Evolutionary conservation across 768 basidiomycete genomes (phyloP).

Genomic region (Lactarius trivialis): DNA sequence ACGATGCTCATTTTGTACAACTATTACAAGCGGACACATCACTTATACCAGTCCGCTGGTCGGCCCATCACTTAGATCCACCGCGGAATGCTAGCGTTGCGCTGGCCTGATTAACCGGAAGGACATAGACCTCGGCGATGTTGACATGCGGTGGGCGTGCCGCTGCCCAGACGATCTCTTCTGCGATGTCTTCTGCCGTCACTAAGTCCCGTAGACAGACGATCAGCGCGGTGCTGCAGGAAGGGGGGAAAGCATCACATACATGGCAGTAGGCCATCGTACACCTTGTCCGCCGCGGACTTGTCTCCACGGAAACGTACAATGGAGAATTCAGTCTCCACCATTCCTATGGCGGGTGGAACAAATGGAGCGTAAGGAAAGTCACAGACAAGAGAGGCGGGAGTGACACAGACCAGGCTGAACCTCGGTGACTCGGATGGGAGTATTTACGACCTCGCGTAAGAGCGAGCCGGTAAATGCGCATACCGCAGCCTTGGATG

Average conservation of each 20-base stretch:
- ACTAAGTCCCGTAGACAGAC: slow-evolving; percentile 38
- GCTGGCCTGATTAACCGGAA: slow-evolving; percentile 76
- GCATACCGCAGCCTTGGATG: slow-evolving; percentile 80
- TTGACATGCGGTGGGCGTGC: slow-evolving; percentile 89
- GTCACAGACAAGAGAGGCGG: slow-evolving; percentile 6
- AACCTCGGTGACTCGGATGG: slow-evolving; percentile 90
- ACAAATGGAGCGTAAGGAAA: slow-evolving; percentile 1
- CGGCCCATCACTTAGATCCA: slow-evolving; percentile 26
- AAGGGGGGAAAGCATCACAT: slow-evolving; percentile 29
- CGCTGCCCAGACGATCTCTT: slow-evolving; percentile 97
- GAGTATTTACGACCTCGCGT: slow-evolving; percentile 86
- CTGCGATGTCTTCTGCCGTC: slow-evolving; percentile 81
- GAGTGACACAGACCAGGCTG: slow-evolving; percentile 60
- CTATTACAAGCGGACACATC: slow-evolving; percentile 1
- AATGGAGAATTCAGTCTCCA: slow-evolving; percentile 89
- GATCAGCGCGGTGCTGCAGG: not conserved
- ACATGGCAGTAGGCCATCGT: slow-evolving; percentile 84
- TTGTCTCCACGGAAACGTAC: slow-evolving; percentile 86
- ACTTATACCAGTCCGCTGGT: slow-evolving; percentile 4
- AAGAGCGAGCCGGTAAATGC: slow-evolving; percentile 81
- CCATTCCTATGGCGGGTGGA: slow-evolving; percentile 49
- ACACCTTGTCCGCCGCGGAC: slow-evolving; percentile 78
- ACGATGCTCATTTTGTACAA: slow-evolving; percentile 1
- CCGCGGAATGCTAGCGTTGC: slow-evolving; percentile 54
- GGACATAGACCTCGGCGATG: slow-evolving; percentile 71